Percentiles rank a stretch among this genome's conserved stretches.
Evolutionary conservation across 768 basidiomycete species (phyloP).

Genomic region (Sporobolomyces pararoseus): DNA sequence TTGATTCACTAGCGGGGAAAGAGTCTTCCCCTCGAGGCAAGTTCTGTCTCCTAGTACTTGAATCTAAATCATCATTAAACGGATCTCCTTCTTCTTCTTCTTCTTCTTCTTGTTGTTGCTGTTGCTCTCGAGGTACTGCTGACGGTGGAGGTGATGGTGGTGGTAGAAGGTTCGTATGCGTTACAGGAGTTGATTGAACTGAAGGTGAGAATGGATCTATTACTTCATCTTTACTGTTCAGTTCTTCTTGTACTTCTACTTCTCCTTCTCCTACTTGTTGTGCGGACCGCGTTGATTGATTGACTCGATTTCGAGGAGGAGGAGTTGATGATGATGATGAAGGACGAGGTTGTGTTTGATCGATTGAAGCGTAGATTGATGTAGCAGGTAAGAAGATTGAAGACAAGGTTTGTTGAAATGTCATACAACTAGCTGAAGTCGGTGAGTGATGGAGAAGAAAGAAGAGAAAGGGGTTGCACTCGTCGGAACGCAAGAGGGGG

Average conservation of each 20-base stretch:
- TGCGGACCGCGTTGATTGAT: too few relatives aligned
- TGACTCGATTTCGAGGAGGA: neutral
- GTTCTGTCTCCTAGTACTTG: neutral
- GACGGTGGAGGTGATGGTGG: neutral
- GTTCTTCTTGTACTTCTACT: neutral
- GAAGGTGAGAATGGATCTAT: neutral
- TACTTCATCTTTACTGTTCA: too few relatives aligned
- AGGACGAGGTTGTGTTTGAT: neutral
- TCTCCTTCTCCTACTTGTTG: neutral
- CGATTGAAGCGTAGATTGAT: constrained; percentile 25
- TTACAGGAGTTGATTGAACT: neutral
- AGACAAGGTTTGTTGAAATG: constrained; percentile 10
- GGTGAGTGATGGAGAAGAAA: neutral
- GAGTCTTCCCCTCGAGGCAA: too few relatives aligned
- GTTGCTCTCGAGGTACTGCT: too few relatives aligned
- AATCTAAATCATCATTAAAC: neutral
- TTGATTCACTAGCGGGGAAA: neutral
- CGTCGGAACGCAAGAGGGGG: neutral
- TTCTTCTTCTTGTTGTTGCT: neutral
- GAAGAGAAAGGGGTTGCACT: neutral
- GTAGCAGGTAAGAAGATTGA: constrained; percentile 16
- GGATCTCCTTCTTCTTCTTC: neutral
- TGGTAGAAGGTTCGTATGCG: neutral
- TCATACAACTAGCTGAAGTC: constrained; percentile 1
- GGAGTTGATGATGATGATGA: neutral